Percentiles rank a stretch among this genome's conserved stretches.
These are phyloP conservation scores for Periconia sp. DNA, from an alignment of 2,329 filamentous ascomycete genomes.

Conservation along the genomic window DNA sequence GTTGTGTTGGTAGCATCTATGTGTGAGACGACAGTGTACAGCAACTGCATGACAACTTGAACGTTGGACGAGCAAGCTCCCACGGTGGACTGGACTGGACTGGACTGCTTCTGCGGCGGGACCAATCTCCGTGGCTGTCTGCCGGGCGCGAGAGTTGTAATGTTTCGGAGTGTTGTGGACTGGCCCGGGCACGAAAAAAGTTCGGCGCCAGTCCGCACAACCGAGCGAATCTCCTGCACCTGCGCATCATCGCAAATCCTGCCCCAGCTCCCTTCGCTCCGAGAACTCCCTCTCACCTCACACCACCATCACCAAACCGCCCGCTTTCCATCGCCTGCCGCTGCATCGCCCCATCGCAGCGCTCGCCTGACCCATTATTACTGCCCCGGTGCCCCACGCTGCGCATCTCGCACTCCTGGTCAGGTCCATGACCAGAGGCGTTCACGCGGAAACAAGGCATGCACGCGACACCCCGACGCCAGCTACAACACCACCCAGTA, in stretches of 20 bases:
- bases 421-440: conserved; percentile 20
- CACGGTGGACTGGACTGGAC: conserved; percentile 2
- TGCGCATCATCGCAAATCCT: conserved; percentile 28
- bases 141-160: too few species aligned
- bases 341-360: conserved; percentile 9
- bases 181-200: conserved; percentile 23
- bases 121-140: too few species aligned
- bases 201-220: conserved; percentile 19
- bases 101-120: too few species aligned
- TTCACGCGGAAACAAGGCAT: conserved; percentile 45
- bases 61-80: too few species aligned
- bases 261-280: conserved; percentile 22
- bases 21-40: too few species aligned
- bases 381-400: conserved; percentile 13
- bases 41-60: too few species aligned
- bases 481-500: conserved; percentile 17
- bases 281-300: conserved; percentile 35
- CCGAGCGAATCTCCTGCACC: conserved; percentile 22
- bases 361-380: conserved; percentile 11
- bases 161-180: too few species aligned
- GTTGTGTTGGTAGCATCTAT: too few species aligned
- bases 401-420: conserved; percentile 9
- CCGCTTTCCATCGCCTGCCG: conserved; percentile 1
- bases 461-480: conserved; percentile 43
- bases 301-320: conserved; percentile 27